Conservation (phyloP, 1,284 basidiomycete species). For the Rhodotorula sp. region DNA sequence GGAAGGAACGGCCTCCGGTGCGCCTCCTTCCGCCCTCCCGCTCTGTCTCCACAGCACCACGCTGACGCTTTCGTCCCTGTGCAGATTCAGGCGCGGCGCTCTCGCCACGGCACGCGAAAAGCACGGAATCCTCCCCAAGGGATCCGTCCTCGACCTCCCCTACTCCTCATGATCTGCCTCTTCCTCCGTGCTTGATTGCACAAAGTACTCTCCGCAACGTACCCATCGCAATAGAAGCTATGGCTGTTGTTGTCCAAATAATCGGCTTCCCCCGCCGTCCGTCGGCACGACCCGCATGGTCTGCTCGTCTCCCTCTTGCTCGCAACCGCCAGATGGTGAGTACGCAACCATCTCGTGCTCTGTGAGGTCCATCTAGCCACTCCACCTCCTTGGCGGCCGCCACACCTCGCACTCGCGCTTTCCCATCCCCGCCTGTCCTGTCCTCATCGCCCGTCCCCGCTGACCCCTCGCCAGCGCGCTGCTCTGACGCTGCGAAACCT, state of each 20-base stretch:
- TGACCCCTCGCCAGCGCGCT: not conserved
- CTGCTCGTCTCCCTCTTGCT: not conserved
- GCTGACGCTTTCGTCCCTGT: not conserved
- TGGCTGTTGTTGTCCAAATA: no score
- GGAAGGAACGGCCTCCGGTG: not conserved
- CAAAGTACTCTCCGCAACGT: no score
- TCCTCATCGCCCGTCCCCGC: not conserved
- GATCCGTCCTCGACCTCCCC: not conserved
- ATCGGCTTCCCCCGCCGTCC: no score
- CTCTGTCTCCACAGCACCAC: not conserved
- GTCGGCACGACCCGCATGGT: no score
- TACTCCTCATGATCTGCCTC: no score
- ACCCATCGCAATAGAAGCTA: no score
- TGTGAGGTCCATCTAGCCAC: not conserved
- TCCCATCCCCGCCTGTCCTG: not conserved
- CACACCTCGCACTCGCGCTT: not conserved
- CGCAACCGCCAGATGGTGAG: slow-evolving; percentile 3
- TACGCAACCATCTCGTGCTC: not conserved
- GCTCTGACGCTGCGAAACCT: not conserved
- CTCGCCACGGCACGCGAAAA: not conserved
- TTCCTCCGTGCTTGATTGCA: no score
- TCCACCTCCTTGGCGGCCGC: not conserved
- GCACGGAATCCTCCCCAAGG: not conserved
- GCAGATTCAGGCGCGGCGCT: not conserved
- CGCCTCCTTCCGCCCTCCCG: not conserved